These are phyloP conservation scores for Suillus sp. DNA, from an alignment of 768 basidiomycete genomes.

Conservation along the genomic window DNA sequence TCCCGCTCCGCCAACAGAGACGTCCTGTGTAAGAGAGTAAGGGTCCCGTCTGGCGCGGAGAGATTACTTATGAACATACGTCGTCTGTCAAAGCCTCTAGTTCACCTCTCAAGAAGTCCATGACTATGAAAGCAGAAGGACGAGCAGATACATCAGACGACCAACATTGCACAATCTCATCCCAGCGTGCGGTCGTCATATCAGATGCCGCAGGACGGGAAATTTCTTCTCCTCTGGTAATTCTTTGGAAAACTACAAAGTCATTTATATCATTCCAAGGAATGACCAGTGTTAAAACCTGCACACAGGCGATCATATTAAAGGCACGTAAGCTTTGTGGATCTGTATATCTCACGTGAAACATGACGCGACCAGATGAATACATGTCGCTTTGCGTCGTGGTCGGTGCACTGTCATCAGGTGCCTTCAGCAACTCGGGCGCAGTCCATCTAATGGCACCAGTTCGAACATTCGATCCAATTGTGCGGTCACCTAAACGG, in stretches of 20 bases:
- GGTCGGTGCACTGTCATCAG: slow-evolving; percentile 21
- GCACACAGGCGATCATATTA: slow-evolving; percentile 34
- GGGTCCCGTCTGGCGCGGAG: no score
- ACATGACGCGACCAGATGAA: slow-evolving; percentile 32
- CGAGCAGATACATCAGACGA: not conserved
- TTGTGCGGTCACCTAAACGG: not conserved
- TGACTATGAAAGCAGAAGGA: not conserved
- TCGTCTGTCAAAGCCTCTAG: not conserved
- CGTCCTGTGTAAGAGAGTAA: not conserved
- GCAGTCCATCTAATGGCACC: slow-evolving; percentile 48
- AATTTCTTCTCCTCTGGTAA: not conserved
- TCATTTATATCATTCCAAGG: not conserved
- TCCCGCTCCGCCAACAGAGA: not conserved
- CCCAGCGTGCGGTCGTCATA: not conserved
- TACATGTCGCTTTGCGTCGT: slow-evolving; percentile 42
- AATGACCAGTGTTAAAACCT: not conserved
- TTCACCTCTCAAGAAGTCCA: not conserved
- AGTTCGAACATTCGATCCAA: not conserved
- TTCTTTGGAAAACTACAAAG: not conserved
- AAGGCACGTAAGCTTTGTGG: slow-evolving; percentile 31
- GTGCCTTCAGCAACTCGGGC: slow-evolving; percentile 34
- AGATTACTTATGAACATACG: not conserved
- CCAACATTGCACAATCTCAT: not conserved
- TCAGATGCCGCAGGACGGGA: not conserved
- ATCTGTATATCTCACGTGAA: slow-evolving; percentile 1